Base-by-base conservation (phyloP, 2,329 filamentous ascomycete species). In the Aureobasidium sp. region DNA sequence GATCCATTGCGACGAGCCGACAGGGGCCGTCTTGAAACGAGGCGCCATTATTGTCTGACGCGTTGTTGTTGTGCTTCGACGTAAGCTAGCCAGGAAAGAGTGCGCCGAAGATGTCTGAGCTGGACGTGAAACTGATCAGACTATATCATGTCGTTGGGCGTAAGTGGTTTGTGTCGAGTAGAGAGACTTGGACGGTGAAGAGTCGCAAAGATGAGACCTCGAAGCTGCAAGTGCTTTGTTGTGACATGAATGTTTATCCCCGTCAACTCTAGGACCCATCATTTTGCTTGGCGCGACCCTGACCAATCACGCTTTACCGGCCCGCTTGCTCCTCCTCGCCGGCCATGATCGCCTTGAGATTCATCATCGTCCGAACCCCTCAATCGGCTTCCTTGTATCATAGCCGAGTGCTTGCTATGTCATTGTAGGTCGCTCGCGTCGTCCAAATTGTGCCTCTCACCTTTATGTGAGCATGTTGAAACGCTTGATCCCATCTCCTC, bases 1-100 rank as follows among this genome's bases (percentile, higher is more conserved):
- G 67, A 97, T 85, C 94, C 94, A 99, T 77, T 87, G 67, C 48
- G 70, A 62, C 23, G 71, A 70, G 65, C 71, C 72, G 39, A 55
- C 64, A 8, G 66, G 63, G 63, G 66, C 68, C 27, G 65, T 64
- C 61, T 69, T 71, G n/a, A 63, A 61, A 34, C 61, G 61, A 52
- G 53, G 51, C n/a, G 61, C 61, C 61, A 63, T 63, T 46, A 27
- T 39, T 64, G 53, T 66, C 67, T 67, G 67, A 63, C 20, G 69
- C 44, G 70, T 66, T 67, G 70, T 71, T 42, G 37, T 63, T 56
- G 34, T 46, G 36, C 26, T 56, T 59, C n/a, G 52, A 48, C 50
- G 37, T 8, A 3, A 47, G 29, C 34, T 37, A 62, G 47, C 59
- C 56, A 29, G 37, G 51, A 34, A 48, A 41, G 27, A 48, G 58